phyloP scores from a whole-genome alignment of 2,329 filamentous ascomycete species.

The Aspergillus sp. region DNA sequence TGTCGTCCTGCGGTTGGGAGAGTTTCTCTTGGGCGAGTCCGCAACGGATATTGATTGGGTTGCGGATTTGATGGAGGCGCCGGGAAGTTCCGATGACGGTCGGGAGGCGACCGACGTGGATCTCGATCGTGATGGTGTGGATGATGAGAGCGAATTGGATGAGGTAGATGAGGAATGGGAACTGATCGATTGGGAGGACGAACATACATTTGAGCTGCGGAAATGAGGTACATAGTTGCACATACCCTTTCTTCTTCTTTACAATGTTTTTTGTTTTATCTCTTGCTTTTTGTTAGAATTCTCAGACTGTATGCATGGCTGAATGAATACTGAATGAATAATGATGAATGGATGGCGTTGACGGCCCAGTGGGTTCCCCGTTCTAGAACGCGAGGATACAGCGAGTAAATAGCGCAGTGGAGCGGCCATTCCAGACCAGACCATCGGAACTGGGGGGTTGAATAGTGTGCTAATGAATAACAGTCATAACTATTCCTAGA shows the following conservation, averaged over 20 bases:
- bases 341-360: too few species aligned
- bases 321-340: too few species aligned
- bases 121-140: not conserved
- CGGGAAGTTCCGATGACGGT: not conserved
- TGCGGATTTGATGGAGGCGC: conserved; percentile 10
- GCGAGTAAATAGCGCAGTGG: too few species aligned
- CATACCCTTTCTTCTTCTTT: not conserved
- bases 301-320: too few species aligned
- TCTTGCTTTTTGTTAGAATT: not conserved
- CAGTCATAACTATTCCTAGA: too few species aligned
- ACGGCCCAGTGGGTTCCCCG: too few species aligned
- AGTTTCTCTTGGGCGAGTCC: conserved; percentile 52
- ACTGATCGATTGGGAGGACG: conserved; percentile 6
- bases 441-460: too few species aligned
- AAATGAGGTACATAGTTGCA: not conserved
- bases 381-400: too few species aligned
- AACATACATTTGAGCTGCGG: conserved; percentile 11
- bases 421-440: too few species aligned
- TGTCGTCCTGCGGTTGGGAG: conserved; percentile 78
- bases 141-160: not conserved
- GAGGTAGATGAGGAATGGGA: conserved; percentile 7
- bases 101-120: not conserved
- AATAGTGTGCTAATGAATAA: too few species aligned
- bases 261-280: not conserved
- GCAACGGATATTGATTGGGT: conserved; percentile 13